Base-by-base conservation (phyloP, 345 rosid species). In the Salix viminalis region DNA sequence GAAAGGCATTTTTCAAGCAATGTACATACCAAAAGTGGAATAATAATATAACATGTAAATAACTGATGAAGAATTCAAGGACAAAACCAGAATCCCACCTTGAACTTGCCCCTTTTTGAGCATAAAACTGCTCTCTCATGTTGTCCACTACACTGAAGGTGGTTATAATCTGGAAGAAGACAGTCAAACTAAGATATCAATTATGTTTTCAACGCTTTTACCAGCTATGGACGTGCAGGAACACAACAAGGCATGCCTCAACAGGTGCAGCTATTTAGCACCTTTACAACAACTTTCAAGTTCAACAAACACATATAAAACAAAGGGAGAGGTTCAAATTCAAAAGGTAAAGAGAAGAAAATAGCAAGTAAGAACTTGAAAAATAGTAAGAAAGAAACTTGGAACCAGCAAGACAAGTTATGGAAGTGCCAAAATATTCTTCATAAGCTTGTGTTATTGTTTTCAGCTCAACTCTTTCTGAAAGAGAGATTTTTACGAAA, bases 91-190 rank as follows among this genome's bases (percentile, higher is more conserved):
- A 76, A 74, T 71, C 86, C 80, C 48, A 95, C 99, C 90, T 89
- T 23, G 87, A 81, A 56, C 81, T 71, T 87, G 86, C 79, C 74
- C 80, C 86, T 15, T 74, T 87, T 73, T 81, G 89, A 79, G 88
- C 80, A 78, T 90, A 88, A 75, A 96, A 89, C 61, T 89, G 96
- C 83, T 90, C 94, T 78, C 88, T 93, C 91, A 96, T 88, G 85
- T 86, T 91, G 85, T 91, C 99, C 77, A 91, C 98, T 30, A 96
- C 90, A 80, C 97, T 90, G 87, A 96, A 96, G 75, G 96, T 91
- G 16, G 98, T 86, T 77, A 93, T 81, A 80, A 96, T 93, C 99
- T 95, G 89, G 71, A 77, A 76, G 46, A 78, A 13, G 64, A 54
- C 34, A 79, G 71, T 65, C 58, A 30, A 18, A 76, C 64, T 26